Percentiles rank a stretch among this genome's conserved stretches.
Evolutionary conservation across 495 filamentous ascomycete genomes (phyloP).

Genomic region (Penicillium manginii): DNA sequence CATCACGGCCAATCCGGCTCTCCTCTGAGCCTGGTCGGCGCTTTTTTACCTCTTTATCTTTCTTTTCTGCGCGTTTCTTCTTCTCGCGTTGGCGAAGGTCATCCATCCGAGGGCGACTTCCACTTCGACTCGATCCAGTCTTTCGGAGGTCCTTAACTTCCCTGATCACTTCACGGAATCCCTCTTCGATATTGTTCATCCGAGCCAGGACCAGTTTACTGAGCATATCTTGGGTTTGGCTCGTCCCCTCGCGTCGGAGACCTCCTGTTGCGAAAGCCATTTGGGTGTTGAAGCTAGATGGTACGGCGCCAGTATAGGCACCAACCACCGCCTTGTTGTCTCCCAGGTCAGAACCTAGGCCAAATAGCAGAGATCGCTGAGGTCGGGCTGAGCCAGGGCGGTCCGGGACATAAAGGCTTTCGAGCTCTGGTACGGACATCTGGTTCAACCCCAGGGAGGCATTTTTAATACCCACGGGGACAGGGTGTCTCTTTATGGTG

Average conservation of each 20-base stretch:
- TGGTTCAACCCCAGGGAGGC: constrained; percentile 53
- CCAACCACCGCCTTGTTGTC: constrained; percentile 64
- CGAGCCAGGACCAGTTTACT: constrained; percentile 83
- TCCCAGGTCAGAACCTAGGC: constrained; percentile 73
- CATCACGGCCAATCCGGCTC: constrained; percentile 28
- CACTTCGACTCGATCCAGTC: constrained; percentile 38
- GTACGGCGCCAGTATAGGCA: constrained; percentile 56
- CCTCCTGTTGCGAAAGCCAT: constrained; percentile 70
- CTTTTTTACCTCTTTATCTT: constrained; percentile 34
- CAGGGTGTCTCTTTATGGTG: constrained; percentile 31
- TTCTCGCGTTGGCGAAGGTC: constrained; percentile 35
- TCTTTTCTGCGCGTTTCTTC: constrained; percentile 38
- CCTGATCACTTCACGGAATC: constrained; percentile 78
- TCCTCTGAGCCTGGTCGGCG: constrained; percentile 25
- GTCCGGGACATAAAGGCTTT: constrained; percentile 45
- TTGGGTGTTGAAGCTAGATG: constrained; percentile 79
- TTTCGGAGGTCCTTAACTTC: constrained; percentile 72
- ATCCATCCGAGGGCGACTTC: constrained; percentile 34
- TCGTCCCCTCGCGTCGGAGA: constrained; percentile 39
- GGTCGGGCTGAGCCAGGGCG: constrained; percentile 36
- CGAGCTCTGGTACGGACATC: constrained; percentile 57
- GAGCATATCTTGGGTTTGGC: constrained; percentile 68
- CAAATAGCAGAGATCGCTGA: constrained; percentile 63
- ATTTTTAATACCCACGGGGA: constrained; percentile 36
- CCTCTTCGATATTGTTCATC: constrained; percentile 89